Percentiles rank a stretch among this genome's conserved stretches.
phyloP scores from a whole-genome alignment of 2,329 filamentous ascomycete species.

The Aureobasidium sp. region DNA sequence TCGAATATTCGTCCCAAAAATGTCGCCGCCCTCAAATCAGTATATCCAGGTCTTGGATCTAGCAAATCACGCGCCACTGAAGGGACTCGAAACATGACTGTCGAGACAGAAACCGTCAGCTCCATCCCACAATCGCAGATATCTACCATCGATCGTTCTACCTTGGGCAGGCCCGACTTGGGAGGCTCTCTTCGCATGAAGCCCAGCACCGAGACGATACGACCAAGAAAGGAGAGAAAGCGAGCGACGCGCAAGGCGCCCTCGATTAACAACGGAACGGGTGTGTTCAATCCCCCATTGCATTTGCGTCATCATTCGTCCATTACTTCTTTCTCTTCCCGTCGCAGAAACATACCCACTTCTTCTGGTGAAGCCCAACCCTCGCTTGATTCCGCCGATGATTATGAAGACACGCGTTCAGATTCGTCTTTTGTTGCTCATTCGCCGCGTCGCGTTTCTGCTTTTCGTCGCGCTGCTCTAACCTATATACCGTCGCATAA shows the following conservation, averaged over 20 bases:
- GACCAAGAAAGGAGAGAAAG: slow-evolving; percentile 89
- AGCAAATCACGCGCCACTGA: slow-evolving; percentile 62
- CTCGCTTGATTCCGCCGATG: background rate
- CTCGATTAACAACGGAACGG: slow-evolving; percentile 60
- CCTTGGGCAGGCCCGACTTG: slow-evolving; percentile 52
- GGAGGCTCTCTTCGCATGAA: slow-evolving; percentile 74
- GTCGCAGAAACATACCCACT: slow-evolving; percentile 1
- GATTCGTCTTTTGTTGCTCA: slow-evolving; percentile 9
- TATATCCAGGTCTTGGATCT: slow-evolving; percentile 56
- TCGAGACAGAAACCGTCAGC: slow-evolving; percentile 91
- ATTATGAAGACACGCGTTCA: slow-evolving; percentile 3
- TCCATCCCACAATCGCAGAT: slow-evolving; percentile 80
- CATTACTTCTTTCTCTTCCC: slow-evolving; percentile 15
- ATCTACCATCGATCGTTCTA: slow-evolving; percentile 50
- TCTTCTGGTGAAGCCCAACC: background rate
- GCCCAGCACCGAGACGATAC: slow-evolving; percentile 89
- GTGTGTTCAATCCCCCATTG: slow-evolving; percentile 47
- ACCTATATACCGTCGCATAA: slow-evolving; percentile 6
- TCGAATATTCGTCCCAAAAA: slow-evolving; percentile 22
- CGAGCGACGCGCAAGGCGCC: slow-evolving; percentile 67
- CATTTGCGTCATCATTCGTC: slow-evolving; percentile 19
- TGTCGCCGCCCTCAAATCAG: slow-evolving; percentile 52
- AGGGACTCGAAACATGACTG: slow-evolving; percentile 86
- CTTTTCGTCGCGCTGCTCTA: slow-evolving; percentile 6
- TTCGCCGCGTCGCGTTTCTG: slow-evolving; percentile 3